Conservation (phyloP, 148 eudicot species). For the Rhododendron williamsianum region DNA sequence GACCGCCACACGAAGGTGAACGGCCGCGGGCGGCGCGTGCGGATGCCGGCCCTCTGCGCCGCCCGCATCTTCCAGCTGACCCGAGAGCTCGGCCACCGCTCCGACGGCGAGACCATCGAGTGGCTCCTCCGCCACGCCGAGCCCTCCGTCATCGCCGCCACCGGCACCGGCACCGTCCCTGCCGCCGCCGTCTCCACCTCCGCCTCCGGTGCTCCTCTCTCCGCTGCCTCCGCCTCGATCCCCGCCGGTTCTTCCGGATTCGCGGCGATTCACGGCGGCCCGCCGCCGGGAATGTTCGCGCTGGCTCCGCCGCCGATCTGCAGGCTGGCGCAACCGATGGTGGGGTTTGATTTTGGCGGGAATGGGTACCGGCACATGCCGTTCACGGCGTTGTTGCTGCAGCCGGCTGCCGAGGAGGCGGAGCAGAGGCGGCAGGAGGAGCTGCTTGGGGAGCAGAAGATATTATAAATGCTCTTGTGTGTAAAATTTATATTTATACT, state of each 20-base stretch:
- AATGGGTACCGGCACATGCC: constrained; percentile 31
- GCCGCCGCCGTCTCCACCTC: constrained; percentile 16
- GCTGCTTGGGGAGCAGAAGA: constrained; percentile 11
- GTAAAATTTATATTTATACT: not conserved
- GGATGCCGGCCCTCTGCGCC: constrained; percentile 35
- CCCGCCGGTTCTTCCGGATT: not conserved
- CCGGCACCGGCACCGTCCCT: constrained; percentile 41
- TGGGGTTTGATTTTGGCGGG: constrained; percentile 20
- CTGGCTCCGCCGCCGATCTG: constrained; percentile 17
- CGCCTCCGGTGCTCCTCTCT: not conserved
- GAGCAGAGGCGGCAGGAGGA: constrained; percentile 21
- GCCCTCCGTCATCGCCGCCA: constrained; percentile 48
- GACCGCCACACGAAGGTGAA: constrained; percentile 39
- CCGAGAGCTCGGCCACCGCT: constrained; percentile 38
- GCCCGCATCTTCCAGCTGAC: constrained; percentile 42
- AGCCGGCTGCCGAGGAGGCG: constrained; percentile 18
- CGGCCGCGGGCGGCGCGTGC: constrained; percentile 38
- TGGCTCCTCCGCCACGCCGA: constrained; percentile 60
- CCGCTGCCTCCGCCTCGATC: not conserved
- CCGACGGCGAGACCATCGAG: constrained; percentile 45
- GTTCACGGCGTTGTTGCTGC: constrained; percentile 35
- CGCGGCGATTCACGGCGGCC: not conserved
- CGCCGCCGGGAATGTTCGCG: constrained; percentile 4
- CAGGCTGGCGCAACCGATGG: constrained; percentile 21
- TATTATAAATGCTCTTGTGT: not conserved